Base-by-base conservation (phyloP, 306 rosid genomes). In the Cyclanthera cordifolia region DNA sequence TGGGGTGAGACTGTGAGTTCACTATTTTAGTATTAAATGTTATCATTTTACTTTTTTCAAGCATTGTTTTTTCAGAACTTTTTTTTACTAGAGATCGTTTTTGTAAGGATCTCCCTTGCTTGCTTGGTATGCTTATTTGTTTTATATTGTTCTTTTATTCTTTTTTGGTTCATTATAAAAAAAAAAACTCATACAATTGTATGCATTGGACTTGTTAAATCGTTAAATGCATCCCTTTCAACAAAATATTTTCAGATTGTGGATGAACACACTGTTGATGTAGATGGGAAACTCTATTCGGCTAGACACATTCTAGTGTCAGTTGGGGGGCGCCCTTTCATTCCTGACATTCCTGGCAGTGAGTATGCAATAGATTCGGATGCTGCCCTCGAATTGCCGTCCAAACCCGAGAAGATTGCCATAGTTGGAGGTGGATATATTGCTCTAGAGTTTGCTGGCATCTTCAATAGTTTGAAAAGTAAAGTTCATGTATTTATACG, bases 351-450 rank as follows among this genome's bases (percentile, higher is more conserved):
- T 19, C 95, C 97, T 55, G 99, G 99, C 63, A 84, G 78, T 74
- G 95, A 90, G 65, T 74, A 85, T 77, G 97, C 75, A 28, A 94
- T 94, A 82, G 91, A 94, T 78, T 94, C 99, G 27, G 99, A 94
- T 85, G 88, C 90, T 68, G 97, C 99, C 47, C 99, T 94, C 65
- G 99, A 94, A 69, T 85, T 94, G 82, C 90, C 96, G 50, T 80
- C 94, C 27, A 86, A 83, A 76, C 99, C 99, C 51, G 74, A 70
- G 83, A 94, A 90, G 74, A 85, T 94, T 82, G 99, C 97, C 48
- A 94, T 94, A 63, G 86, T 94, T 78, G 99, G 99, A 70, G 99
- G 99, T 75, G 99, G 99, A 4, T 94, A 90, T 84, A 94, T 94
- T 75, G 97, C 97, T 21, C 28, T 94, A 78, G 99, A 94, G 81